These are phyloP conservation scores for Ustilago loliicola DNA, from an alignment of 1,284 basidiomycete species.

Conservation along the genomic window DNA sequence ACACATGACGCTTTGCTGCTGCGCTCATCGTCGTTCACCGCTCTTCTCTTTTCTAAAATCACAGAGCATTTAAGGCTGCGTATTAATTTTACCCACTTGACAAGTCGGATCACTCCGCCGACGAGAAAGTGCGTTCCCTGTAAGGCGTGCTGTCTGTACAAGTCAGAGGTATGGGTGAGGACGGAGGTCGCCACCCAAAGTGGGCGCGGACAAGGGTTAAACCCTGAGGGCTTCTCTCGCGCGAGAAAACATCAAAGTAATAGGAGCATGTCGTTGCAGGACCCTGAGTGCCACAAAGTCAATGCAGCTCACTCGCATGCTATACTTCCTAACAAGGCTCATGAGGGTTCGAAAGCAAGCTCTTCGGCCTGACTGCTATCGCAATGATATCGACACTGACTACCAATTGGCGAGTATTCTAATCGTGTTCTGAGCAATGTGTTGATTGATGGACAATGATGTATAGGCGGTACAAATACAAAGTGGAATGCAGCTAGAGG, in stretches of 20 bases:
- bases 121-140: too few relatives aligned
- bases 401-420: not conserved
- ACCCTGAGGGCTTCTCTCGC: not conserved
- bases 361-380: not conserved
- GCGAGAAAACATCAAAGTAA: not conserved
- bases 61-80: not conserved
- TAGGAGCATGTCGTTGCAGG: not conserved
- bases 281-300: not conserved
- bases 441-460: not conserved
- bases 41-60: not conserved
- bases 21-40: not conserved
- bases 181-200: not conserved
- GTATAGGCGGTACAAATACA: constrained; percentile 37
- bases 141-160: too few relatives aligned
- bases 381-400: not conserved
- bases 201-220: not conserved
- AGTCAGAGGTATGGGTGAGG: too few relatives aligned
- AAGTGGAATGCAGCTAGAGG: not conserved
- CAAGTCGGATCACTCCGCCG: too few relatives aligned
- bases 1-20: not conserved
- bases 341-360: not conserved
- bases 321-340: not conserved
- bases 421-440: not conserved
- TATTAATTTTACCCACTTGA: too few relatives aligned
- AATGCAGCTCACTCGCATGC: not conserved